phyloP scores from a whole-genome alignment of 2,329 filamentous ascomycete genomes.

The Colletotrichum abscissum region DNA sequence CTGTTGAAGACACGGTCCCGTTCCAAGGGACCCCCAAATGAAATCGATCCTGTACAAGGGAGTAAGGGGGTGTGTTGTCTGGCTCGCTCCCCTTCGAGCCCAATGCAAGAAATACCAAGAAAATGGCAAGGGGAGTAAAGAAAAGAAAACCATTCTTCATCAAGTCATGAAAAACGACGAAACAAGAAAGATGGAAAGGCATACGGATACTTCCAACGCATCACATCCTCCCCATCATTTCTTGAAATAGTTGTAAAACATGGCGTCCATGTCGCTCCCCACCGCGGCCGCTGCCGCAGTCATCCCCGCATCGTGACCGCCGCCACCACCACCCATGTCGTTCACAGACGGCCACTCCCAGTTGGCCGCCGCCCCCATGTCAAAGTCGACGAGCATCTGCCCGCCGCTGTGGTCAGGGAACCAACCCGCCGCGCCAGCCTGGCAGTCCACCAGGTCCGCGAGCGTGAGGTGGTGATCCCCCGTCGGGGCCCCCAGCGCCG shows the following conservation, averaged over 20 bases:
- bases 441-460: slow-evolving; percentile 40
- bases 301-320: slow-evolving; percentile 34
- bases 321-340: slow-evolving; percentile 31
- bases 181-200: background rate
- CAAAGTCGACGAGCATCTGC: slow-evolving; percentile 45
- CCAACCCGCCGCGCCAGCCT: slow-evolving; percentile 39
- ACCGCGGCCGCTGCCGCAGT: slow-evolving; percentile 22
- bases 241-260: slow-evolving; percentile 33
- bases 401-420: slow-evolving; percentile 29
- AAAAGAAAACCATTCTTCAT: background rate
- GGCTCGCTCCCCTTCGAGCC: background rate
- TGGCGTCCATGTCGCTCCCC: slow-evolving; percentile 37
- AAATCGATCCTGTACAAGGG: background rate
- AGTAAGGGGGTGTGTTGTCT: background rate
- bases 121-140: background rate
- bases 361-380: slow-evolving; percentile 39
- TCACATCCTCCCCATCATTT: background rate
- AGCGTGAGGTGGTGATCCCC: slow-evolving; percentile 39
- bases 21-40: background rate
- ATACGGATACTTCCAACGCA: background rate
- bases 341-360: slow-evolving; percentile 42
- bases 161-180: background rate
- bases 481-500: slow-evolving; percentile 33
- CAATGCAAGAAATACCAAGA: background rate
- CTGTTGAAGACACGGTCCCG: background rate